Conservation (phyloP, 2,329 filamentous ascomycete genomes). For the Colletotrichum sp. region DNA sequence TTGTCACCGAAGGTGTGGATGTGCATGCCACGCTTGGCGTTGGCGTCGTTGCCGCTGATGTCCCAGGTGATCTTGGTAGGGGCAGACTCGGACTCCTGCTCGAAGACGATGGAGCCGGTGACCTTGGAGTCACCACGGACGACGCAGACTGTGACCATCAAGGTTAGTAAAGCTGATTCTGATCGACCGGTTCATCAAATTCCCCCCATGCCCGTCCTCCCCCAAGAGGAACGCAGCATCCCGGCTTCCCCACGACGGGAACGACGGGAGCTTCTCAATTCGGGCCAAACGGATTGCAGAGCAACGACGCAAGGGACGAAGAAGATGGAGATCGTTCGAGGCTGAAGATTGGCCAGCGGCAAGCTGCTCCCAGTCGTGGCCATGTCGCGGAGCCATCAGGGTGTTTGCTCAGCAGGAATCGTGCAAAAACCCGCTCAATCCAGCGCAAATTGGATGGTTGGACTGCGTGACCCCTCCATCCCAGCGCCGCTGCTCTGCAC, state of each 20-base stretch:
- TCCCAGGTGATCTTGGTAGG: constrained; percentile 91
- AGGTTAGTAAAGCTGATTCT: constrained; percentile 5
- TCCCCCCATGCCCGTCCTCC: not conserved
- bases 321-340: not conserved
- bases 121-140: constrained; percentile 98
- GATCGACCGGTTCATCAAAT: constrained; percentile 24
- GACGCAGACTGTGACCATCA: constrained; percentile 75
- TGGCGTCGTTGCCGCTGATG: constrained; percentile 90
- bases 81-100: constrained; percentile 83
- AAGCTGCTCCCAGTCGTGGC: not conserved
- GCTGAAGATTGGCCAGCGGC: constrained; percentile 16
- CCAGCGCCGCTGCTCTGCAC: constrained; percentile 8
- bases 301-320: not conserved
- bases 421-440: constrained; percentile 64
- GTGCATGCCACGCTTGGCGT: constrained; percentile 97
- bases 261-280: not conserved
- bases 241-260: constrained; percentile 7
- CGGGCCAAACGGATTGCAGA: not conserved
- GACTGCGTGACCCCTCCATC: constrained; percentile 33
- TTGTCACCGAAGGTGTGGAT: constrained; percentile 99
- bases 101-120: constrained; percentile 91
- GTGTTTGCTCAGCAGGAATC: constrained; percentile 28
- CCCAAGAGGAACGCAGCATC: not conserved
- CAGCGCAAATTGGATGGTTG: constrained; percentile 41
- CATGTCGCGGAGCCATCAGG: constrained; percentile 32